These are phyloP conservation scores for Coelastrella sp. DNA, from an alignment of 139 green algal species.

Conservation along the genomic window DNA sequence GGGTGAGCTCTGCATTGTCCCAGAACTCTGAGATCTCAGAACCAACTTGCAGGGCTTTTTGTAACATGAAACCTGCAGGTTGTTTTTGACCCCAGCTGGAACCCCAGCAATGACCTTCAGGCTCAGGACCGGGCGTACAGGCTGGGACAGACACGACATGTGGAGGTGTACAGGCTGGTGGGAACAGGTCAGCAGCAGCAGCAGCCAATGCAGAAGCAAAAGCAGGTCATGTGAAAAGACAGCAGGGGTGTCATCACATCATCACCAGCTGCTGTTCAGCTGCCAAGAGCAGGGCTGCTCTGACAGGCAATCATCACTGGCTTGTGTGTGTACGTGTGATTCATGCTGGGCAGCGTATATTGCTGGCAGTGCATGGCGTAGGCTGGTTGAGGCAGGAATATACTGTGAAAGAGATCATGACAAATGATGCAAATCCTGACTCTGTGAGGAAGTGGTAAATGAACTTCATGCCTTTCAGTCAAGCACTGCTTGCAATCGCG, in stretches of 20 bases:
- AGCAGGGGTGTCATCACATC: too few species aligned
- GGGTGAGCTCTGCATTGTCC: too few species aligned
- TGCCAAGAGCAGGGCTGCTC: background rate
- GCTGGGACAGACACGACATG: slow-evolving; percentile 83
- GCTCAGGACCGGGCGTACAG: slow-evolving; percentile 86
- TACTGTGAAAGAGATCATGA: background rate
- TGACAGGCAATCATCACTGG: background rate
- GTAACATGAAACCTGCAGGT: slow-evolving; percentile 42
- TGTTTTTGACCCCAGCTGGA: slow-evolving; percentile 85
- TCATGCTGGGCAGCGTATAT: too few species aligned
- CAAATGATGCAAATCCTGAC: background rate
- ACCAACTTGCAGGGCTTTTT: background rate
- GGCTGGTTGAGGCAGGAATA: background rate
- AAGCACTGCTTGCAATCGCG: background rate
- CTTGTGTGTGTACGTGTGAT: too few species aligned
- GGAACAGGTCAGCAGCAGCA: slow-evolving; percentile 43
- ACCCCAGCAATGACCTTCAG: slow-evolving; percentile 69
- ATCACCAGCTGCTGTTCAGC: background rate
- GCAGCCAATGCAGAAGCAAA: background rate
- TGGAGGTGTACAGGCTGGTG: slow-evolving; percentile 83
- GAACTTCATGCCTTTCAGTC: too few species aligned
- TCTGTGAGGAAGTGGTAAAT: too few species aligned
- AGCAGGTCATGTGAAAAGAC: background rate
- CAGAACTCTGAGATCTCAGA: too few species aligned
- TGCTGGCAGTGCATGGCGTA: too few species aligned